phyloP scores from a whole-genome alignment of 2,329 filamentous ascomycete genomes.

The Cordyceps javanica region DNA sequence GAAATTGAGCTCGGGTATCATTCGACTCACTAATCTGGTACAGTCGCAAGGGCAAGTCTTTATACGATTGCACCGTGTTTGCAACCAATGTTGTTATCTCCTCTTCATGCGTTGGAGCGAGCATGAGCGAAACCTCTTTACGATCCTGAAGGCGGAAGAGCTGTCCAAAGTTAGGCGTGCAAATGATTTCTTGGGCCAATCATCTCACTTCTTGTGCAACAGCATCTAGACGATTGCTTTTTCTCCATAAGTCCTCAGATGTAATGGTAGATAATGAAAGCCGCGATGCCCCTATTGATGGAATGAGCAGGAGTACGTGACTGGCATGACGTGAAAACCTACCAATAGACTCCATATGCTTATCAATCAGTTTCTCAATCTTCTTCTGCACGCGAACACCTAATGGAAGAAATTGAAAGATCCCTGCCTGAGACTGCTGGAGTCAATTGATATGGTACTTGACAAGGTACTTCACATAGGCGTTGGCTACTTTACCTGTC shows the following conservation, averaged over 20 bases:
- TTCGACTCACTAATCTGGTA: slow-evolving; percentile 73
- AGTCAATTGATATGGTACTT: neutral
- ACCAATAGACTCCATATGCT: slow-evolving; percentile 77
- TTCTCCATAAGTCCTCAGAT: slow-evolving; percentile 75
- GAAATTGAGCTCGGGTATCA: no score
- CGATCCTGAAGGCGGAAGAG: slow-evolving; percentile 77
- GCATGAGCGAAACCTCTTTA: slow-evolving; percentile 65
- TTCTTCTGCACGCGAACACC: slow-evolving; percentile 85
- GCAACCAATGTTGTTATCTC: slow-evolving; percentile 83
- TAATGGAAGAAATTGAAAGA: slow-evolving; percentile 87
- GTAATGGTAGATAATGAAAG: slow-evolving; percentile 80
- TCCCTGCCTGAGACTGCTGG: slow-evolving; percentile 69
- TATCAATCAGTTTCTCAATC: slow-evolving; percentile 77
- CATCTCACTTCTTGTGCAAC: slow-evolving; percentile 62
- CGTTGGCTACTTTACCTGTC: slow-evolving; percentile 48
- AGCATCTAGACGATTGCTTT: slow-evolving; percentile 71
- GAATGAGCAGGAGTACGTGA: neutral
- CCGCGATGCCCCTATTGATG: slow-evolving; percentile 62
- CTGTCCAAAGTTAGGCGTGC: slow-evolving; percentile 36
- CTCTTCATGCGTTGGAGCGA: slow-evolving; percentile 93
- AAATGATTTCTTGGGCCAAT: neutral
- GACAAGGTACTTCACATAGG: neutral
- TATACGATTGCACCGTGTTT: slow-evolving; percentile 70
- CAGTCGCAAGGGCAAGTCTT: slow-evolving; percentile 74
- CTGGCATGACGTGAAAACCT: slow-evolving; percentile 14